These are phyloP conservation scores for Herpotrichia juniperi DNA, from an alignment of 2,329 filamentous ascomycete genomes.

Conservation along the genomic window DNA sequence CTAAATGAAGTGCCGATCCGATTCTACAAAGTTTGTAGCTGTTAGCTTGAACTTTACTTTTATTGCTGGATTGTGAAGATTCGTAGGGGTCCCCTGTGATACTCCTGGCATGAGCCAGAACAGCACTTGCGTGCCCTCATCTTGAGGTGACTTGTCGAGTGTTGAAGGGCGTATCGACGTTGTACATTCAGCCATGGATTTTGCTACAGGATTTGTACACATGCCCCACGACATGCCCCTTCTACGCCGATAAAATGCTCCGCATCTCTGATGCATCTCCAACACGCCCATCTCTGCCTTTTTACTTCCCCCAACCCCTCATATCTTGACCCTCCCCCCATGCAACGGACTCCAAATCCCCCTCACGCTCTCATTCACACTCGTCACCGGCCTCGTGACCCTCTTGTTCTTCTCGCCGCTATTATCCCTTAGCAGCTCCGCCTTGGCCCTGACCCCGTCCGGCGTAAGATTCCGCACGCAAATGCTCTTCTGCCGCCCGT, in stretches of 20 bases:
- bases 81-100: too few relatives aligned
- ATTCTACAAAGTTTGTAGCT: too few relatives aligned
- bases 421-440: slow-evolving; percentile 72
- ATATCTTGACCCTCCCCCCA: slow-evolving; percentile 53
- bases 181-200: too few relatives aligned
- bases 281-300: neutral
- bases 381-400: slow-evolving; percentile 64
- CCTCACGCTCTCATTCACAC: slow-evolving; percentile 68
- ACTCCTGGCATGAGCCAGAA: too few relatives aligned
- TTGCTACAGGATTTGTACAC: neutral
- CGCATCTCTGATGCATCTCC: neutral
- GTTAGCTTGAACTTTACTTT: too few relatives aligned
- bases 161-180: too few relatives aligned
- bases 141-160: too few relatives aligned
- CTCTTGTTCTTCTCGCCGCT: slow-evolving; percentile 75
- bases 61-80: too few relatives aligned
- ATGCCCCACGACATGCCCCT: neutral
- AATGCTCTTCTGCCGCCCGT: slow-evolving; percentile 81
- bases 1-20: too few relatives aligned
- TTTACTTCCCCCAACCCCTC: neutral
- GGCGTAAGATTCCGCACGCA: slow-evolving; percentile 87
- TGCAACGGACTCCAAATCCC: slow-evolving; percentile 71
- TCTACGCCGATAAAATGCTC: neutral
- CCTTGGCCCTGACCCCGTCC: slow-evolving; percentile 81
- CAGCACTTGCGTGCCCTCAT: too few relatives aligned